Percentiles rank a stretch among this genome's conserved stretches.
phyloP scores from a whole-genome alignment of 768 basidiomycete genomes.

The Lentinula raphanica region DNA sequence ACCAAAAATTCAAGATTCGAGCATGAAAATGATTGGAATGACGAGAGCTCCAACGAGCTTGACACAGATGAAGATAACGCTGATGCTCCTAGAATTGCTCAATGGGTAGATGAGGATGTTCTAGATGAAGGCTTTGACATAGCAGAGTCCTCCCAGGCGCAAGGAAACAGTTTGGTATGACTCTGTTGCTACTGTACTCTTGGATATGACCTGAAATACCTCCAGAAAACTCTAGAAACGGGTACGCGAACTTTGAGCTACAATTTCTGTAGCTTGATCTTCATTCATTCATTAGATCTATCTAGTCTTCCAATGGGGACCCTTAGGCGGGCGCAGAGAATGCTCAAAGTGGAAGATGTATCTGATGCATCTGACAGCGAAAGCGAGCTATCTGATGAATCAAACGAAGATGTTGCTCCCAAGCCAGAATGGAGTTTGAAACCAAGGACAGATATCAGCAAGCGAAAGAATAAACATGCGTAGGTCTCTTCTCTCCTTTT shows the following conservation, averaged over 20 bases:
- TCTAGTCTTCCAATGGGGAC: constrained; percentile 59
- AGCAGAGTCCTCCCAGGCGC: constrained; percentile 15
- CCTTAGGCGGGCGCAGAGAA: constrained; percentile 57
- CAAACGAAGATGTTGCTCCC: constrained; percentile 27
- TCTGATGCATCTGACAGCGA: constrained; percentile 20
- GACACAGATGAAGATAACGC: constrained; percentile 20
- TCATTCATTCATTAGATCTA: constrained; percentile 38
- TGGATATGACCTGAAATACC: constrained; percentile 3
- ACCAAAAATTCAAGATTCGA: neutral
- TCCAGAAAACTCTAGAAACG: constrained; percentile 11
- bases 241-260: constrained; percentile 5
- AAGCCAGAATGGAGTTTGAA: constrained; percentile 39
- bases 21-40: neutral
- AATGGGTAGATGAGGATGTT: constrained; percentile 54
- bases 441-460: constrained; percentile 42
- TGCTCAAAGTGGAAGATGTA: constrained; percentile 39
- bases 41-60: neutral
- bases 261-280: neutral
- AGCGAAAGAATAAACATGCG: constrained; percentile 83
- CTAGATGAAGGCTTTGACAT: constrained; percentile 32
- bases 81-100: constrained; percentile 54
- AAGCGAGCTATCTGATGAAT: constrained; percentile 5
- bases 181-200: neutral
- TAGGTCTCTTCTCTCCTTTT: constrained; percentile 35
- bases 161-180: constrained; percentile 27